Conservation (phyloP, 2,329 filamentous ascomycete genomes). For the Epicoccum sorghinum region DNA sequence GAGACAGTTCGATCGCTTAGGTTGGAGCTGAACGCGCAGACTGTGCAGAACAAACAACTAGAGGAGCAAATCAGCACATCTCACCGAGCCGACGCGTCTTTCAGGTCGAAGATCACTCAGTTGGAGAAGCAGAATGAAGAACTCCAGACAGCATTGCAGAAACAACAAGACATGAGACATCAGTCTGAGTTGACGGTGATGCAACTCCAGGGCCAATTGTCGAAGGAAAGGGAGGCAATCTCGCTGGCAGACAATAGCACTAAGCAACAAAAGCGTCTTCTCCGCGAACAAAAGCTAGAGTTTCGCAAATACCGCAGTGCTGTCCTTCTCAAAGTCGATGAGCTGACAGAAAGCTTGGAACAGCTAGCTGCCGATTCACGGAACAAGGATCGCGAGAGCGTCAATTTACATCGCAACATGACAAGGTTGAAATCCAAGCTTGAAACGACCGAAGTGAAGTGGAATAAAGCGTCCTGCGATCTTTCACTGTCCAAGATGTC, state of each 20-base stretch:
- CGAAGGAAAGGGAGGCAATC: conserved; percentile 17
- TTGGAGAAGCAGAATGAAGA: conserved; percentile 21
- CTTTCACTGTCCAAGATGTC: no score
- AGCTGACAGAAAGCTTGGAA: conserved; percentile 18
- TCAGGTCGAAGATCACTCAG: no score
- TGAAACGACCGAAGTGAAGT: no score
- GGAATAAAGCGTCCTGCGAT: no score
- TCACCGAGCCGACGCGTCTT: no score
- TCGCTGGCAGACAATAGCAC: conserved; percentile 2
- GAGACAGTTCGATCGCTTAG: conserved; percentile 22
- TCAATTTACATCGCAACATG: no score
- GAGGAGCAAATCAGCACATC: no score
- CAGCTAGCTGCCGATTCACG: conserved; percentile 10
- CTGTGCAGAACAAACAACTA: no score
- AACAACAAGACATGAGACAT: neutral
- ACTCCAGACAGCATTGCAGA: conserved; percentile 6
- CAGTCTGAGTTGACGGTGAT: conserved; percentile 14
- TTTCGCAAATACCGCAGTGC: conserved; percentile 6
- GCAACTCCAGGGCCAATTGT: conserved; percentile 22
- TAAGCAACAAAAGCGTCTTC: conserved; percentile 10
- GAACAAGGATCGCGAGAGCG: conserved; percentile 12
- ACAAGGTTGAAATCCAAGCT: no score
- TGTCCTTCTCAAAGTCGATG: conserved; percentile 8
- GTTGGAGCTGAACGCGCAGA: neutral
- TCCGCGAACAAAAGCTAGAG: conserved; percentile 9